Conservation (phyloP, 1,139 yeast genomes). For the Diutina rugosa region DNA sequence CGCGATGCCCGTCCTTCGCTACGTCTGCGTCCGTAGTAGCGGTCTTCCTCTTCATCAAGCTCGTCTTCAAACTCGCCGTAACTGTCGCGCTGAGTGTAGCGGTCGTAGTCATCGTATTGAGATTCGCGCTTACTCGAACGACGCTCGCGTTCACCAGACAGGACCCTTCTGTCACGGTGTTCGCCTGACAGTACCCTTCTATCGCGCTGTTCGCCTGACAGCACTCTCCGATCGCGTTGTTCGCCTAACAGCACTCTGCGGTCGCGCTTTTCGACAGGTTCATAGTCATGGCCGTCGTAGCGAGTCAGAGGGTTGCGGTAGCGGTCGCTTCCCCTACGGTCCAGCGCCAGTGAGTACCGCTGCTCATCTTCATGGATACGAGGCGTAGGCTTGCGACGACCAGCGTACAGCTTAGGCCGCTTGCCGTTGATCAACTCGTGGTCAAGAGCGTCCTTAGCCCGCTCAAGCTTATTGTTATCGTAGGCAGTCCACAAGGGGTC, state of each 20-base stretch:
- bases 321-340: background rate
- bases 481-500: slow-evolving; percentile 49
- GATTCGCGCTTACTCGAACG: background rate
- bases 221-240: background rate
- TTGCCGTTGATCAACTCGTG: slow-evolving; percentile 14
- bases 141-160: background rate
- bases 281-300: background rate
- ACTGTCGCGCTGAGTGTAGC: background rate
- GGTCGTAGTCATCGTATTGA: background rate
- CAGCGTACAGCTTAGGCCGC: background rate
- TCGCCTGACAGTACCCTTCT: background rate
- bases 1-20: background rate
- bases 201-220: background rate
- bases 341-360: background rate
- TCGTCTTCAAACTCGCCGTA: background rate
- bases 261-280: background rate
- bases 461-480: slow-evolving; percentile 34
- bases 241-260: background rate
- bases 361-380: background rate
- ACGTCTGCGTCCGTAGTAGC: background rate
- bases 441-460: slow-evolving; percentile 32
- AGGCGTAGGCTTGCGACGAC: background rate
- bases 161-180: background rate
- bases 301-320: background rate
- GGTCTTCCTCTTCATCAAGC: background rate